Base-by-base conservation (phyloP, 2,329 filamentous ascomycete species). In the Alternaria incomplexa region DNA sequence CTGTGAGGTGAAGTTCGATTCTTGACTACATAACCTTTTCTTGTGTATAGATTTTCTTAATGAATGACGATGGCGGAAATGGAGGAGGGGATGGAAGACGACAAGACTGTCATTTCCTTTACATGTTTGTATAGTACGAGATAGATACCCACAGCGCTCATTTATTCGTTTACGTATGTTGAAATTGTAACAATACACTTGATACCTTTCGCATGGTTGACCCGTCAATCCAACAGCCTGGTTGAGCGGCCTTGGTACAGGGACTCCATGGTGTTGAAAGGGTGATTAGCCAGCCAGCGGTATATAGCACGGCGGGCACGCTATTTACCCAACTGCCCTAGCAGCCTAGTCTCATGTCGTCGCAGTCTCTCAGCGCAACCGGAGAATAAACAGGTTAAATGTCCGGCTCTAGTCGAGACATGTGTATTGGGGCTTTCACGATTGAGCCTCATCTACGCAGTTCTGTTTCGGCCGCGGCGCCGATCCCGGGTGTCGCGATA, bases 381-480 rank as follows among this genome's bases (percentile, higher is more conserved):
- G 66, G 68, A 61, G 62, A 70, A 68, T 63, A 25, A 52, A 20
- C 48, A 67, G 68, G 68, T 26, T 68, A 70, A 70, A 68, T 68
- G 55, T 36, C 47, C 66, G 68, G 67, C 58, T 69, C 56, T 62
- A 62, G 55, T 59, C 43, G 50, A 55, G 17, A 46, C 46, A n/a
- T 22, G 11, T 45, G 22, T 48, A 48, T 40, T 58, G 58, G 63
- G 55, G 50, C 26, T 44, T 58, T 43, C 36, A 48, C 36, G 55
- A 56, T 68, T 68, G 67, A 70, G 67, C 63, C 67, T 68, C 63
- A 66, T 58, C 23, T 56, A 58, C 26, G 47, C 52, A 57, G 61
- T 56, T 70, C 66, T 65, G 71, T 63, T 61, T 65, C 71, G 71
- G 71, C 71, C 65, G 70, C 71, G 70, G 70, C 71, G 65, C 69